Conservation (phyloP, 495 filamentous ascomycete species). For the Parachaetomium inaequale region DNA sequence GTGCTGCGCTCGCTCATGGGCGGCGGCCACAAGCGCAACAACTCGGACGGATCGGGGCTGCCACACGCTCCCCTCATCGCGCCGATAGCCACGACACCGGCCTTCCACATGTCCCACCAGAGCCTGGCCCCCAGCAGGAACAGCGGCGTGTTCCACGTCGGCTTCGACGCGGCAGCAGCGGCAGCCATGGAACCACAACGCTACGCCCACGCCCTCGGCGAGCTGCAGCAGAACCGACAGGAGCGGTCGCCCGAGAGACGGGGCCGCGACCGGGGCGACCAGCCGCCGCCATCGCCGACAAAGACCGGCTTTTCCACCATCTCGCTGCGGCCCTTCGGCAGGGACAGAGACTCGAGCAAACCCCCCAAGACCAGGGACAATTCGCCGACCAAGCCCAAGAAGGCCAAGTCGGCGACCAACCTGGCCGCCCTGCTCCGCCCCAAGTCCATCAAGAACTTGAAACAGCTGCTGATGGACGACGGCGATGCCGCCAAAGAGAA, state of each 20-base stretch:
- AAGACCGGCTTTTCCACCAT: constrained; percentile 67
- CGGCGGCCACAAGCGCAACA: constrained; percentile 43
- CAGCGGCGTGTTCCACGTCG: constrained; percentile 21
- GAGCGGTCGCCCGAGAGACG: constrained; percentile 41
- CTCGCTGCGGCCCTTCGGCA: constrained; percentile 59
- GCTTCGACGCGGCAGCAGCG: constrained; percentile 13
- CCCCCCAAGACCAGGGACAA: constrained; percentile 44
- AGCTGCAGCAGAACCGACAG: constrained; percentile 49
- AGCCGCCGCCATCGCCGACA: constrained; percentile 40
- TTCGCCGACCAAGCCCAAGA: constrained; percentile 62
- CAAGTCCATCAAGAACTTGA: constrained; percentile 56
- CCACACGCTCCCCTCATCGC: constrained; percentile 26
- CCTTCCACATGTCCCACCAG: constrained; percentile 19
- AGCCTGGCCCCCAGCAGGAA: constrained; percentile 6
- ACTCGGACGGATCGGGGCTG: constrained; percentile 44
- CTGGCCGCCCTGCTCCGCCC: constrained; percentile 60
- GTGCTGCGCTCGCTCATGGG: constrained; percentile 56
- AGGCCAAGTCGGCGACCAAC: constrained; percentile 79
- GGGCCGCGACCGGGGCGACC: constrained; percentile 30
- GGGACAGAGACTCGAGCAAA: constrained; percentile 51
- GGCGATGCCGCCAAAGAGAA: constrained; percentile 44
- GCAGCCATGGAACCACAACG: constrained; percentile 17
- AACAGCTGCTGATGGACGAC: constrained; percentile 34
- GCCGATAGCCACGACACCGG: constrained; percentile 22
- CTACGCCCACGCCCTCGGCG: constrained; percentile 43